Percentiles rank a stretch among this genome's conserved stretches.
phyloP scores from a whole-genome alignment of 2,329 filamentous ascomycete species.

The Pseudogymnoascus sp. region DNA sequence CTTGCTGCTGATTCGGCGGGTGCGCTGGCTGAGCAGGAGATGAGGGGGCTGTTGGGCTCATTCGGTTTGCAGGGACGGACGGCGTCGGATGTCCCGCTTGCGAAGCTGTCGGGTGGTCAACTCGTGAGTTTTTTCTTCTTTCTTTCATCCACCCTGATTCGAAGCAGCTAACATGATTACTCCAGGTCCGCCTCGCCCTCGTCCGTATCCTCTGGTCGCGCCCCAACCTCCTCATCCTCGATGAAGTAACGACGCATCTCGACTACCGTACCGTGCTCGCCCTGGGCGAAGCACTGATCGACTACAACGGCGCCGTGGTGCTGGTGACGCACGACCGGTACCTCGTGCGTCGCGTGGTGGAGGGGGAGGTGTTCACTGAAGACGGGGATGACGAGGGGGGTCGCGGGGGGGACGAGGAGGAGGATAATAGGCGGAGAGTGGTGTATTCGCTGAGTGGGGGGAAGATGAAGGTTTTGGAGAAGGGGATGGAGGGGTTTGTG shows the following conservation, averaged over 20 bases:
- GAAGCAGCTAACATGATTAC: slow-evolving; percentile 30
- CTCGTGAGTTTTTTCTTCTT: slow-evolving; percentile 37
- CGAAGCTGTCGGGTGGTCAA: slow-evolving; percentile 72
- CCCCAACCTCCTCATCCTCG: slow-evolving; percentile 88
- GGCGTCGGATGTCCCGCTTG: slow-evolving; percentile 64
- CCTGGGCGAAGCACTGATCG: slow-evolving; percentile 54
- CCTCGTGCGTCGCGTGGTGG: slow-evolving; percentile 66
- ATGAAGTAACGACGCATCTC: slow-evolving; percentile 91
- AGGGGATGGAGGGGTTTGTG: slow-evolving; percentile 60
- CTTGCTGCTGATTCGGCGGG: slow-evolving; percentile 47
- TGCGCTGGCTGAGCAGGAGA: slow-evolving; percentile 54
- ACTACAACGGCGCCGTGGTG: slow-evolving; percentile 66
- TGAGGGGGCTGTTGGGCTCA: slow-evolving; percentile 56
- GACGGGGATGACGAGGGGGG: slow-evolving; percentile 34
- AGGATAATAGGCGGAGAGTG: slow-evolving; percentile 40
- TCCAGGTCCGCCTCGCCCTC: slow-evolving; percentile 60
- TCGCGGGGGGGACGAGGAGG: slow-evolving; percentile 36
- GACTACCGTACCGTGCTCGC: slow-evolving; percentile 75
- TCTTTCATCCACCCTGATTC: neutral
- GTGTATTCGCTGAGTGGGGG: slow-evolving; percentile 55
- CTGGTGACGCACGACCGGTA: slow-evolving; percentile 77
- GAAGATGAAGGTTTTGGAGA: slow-evolving; percentile 44
- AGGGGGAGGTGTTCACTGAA: slow-evolving; percentile 44
- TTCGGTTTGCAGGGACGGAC: slow-evolving; percentile 62
- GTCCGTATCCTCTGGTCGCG: slow-evolving; percentile 96